A percentile compares a stretch with the other conserved stretches of the same genome.
These are phyloP conservation scores for Bruguiera gymnorhiza DNA, from an alignment of 345 rosid species.

Conservation along the genomic window DNA sequence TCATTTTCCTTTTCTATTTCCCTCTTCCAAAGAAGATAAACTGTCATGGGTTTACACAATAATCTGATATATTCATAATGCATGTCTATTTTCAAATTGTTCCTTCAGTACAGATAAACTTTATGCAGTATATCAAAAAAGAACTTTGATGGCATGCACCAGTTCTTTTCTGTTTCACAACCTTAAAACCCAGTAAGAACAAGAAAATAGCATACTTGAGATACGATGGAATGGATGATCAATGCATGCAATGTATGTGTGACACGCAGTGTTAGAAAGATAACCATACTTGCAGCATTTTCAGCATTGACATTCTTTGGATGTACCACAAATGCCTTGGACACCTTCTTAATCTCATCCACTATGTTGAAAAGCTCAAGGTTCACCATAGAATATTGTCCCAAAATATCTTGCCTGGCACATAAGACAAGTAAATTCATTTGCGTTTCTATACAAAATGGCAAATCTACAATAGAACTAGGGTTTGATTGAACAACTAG, in stretches of 20 bases:
- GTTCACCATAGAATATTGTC: slow-evolving; percentile 89
- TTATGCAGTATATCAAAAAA: neutral
- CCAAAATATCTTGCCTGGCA: slow-evolving; percentile 83
- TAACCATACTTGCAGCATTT: slow-evolving; percentile 63
- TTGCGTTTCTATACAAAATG: neutral
- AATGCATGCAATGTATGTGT: neutral
- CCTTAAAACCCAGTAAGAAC: neutral
- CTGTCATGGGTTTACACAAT: neutral
- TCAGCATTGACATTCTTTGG: slow-evolving; percentile 86
- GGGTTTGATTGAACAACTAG: no score
- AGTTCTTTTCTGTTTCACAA: neutral
- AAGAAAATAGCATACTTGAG: neutral
- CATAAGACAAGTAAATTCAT: slow-evolving; percentile 1
- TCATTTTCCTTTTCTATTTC: neutral
- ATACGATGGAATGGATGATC: neutral
- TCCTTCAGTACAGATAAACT: no score
- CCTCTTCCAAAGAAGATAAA: neutral
- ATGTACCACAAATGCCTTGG: slow-evolving; percentile 81
- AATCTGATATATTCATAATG: neutral
- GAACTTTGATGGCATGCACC: neutral
- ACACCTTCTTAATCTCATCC: slow-evolving; percentile 73
- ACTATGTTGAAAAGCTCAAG: slow-evolving; percentile 91
- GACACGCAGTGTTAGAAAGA: neutral
- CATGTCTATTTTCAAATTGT: no score
- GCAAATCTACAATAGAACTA: neutral